Evolutionary conservation across 306 rosid genomes (phyloP).

Genomic region (Quercus alba): DNA sequence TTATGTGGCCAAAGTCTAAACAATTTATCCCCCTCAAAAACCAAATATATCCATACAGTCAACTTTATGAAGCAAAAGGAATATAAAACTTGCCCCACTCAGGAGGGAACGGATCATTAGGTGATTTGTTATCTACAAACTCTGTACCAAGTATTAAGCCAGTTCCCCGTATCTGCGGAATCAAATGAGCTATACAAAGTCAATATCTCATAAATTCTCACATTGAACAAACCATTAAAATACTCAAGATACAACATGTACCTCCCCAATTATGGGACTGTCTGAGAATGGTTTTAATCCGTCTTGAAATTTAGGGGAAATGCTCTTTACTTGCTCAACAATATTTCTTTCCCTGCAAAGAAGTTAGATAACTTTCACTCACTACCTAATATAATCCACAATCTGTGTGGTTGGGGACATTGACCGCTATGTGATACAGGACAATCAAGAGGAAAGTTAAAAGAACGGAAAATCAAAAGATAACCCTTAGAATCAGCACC

Average conservation of each 20-base stretch:
- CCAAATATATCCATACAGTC: background rate
- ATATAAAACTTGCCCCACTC: conserved; percentile 78
- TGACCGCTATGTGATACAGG: no score
- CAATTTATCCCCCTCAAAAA: background rate
- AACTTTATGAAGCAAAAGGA: background rate
- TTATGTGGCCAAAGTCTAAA: background rate
- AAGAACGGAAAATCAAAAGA: no score
- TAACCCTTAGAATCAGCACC: no score
- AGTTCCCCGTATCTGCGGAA: conserved; percentile 82
- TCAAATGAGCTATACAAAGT: conserved; percentile 1
- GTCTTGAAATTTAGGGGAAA: conserved; percentile 80
- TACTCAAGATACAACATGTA: conserved; percentile 23
- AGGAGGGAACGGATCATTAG: conserved; percentile 80
- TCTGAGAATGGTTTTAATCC: conserved; percentile 71
- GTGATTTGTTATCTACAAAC: conserved; percentile 85
- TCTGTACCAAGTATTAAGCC: conserved; percentile 84
- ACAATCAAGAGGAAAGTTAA: no score
- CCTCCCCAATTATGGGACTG: conserved; percentile 96
- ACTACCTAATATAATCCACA: background rate
- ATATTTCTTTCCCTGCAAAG: conserved; percentile 79
- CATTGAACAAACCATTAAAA: conserved; percentile 13
- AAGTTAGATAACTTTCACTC: conserved; percentile 17
- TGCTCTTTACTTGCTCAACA: conserved; percentile 45
- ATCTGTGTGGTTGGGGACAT: background rate
- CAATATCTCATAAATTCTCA: background rate